phyloP scores from a whole-genome alignment of 1,284 basidiomycete genomes.

The Cryptococcus floricola region DNA sequence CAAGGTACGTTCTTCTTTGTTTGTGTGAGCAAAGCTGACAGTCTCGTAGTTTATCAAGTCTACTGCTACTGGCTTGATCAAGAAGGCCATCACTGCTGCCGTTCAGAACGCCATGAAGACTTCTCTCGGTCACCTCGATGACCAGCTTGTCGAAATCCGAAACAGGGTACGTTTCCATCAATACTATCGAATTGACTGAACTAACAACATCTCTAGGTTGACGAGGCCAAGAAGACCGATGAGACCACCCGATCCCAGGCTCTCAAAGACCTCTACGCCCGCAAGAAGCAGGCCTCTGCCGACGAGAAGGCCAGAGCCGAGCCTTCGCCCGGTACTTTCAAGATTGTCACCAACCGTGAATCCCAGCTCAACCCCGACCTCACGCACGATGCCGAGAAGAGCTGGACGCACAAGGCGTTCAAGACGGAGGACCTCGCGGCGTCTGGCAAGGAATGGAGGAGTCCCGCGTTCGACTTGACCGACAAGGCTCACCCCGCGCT shows the following conservation, averaged over 20 bases:
- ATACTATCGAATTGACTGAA: slow-evolving; percentile 25
- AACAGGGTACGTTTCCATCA: slow-evolving; percentile 22
- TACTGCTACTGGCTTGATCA: slow-evolving; percentile 62
- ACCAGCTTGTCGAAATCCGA: slow-evolving; percentile 64
- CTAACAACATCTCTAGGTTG: slow-evolving; percentile 53
- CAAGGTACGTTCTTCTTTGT: slow-evolving; percentile 60
- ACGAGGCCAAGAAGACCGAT: slow-evolving; percentile 61
- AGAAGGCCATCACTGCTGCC: slow-evolving; percentile 84
- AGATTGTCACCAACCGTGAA: slow-evolving; percentile 36
- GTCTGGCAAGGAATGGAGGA: slow-evolving; percentile 37
- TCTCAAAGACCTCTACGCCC: slow-evolving; percentile 61
- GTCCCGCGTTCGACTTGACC: slow-evolving; percentile 41
- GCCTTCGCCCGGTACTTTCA: slow-evolving; percentile 40
- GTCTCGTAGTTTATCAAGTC: slow-evolving; percentile 30
- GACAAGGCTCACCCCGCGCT: slow-evolving; percentile 38
- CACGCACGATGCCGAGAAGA: slow-evolving; percentile 26
- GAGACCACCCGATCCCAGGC: slow-evolving; percentile 57
- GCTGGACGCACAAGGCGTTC: slow-evolving; percentile 31
- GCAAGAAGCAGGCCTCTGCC: slow-evolving; percentile 50
- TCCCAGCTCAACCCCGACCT: slow-evolving; percentile 35
- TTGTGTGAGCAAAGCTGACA: background rate
- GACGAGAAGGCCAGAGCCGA: slow-evolving; percentile 43
- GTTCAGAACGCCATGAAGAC: slow-evolving; percentile 71
- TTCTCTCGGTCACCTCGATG: slow-evolving; percentile 68
- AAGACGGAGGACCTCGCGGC: slow-evolving; percentile 37